Base-by-base conservation (phyloP, 306 rosid species). In the Prunus dulcis region DNA sequence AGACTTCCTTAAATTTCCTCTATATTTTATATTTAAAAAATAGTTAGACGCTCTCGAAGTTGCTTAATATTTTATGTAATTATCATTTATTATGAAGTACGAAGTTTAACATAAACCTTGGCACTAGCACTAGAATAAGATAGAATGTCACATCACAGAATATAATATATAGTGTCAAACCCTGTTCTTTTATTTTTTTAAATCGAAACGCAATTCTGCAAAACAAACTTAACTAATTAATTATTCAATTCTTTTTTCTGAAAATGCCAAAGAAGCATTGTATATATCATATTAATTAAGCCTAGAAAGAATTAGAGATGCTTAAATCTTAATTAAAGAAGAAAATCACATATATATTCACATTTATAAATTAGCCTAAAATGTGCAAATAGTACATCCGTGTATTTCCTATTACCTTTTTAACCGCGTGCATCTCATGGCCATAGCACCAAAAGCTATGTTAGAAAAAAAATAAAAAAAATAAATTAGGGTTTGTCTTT, bases 401-500 rank as follows among this genome's bases (percentile, higher is more conserved):
- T 9, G 23, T 28, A n/a, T 34, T 23, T 38, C 69, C 49, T 6
- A 62, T 15, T 6, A 17, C 67, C 12, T 34, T 28, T 28, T 64
- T 19, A 18, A 6, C 15, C 1, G 20, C 67, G 23, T 63, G 67
- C 47, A 0, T 28, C 38, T 32, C 49, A 19, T 18, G 49, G 11
- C 67, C 41, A 6, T 63, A 8, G 22, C 47, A 73, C 52, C 47
- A 46, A 61, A 73, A 61, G 69, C 51, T 18, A 38, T 61, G 57
- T 46, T 6, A n/a, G 47, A 25, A n/a, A 34, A 38, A 15, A 41
- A 17, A 69, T 2, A 0, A 0, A 28, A 11, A 15, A 9, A 47
- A 23, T 1, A 70, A 20, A 1, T 3, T n/a, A 56, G 73, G 84
- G 67, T 50, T 79, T 47, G 77, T 89, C 79, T 76, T 67, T 63